phyloP scores from a whole-genome alignment of 164 flowering plant genomes.

The Euptelea pleiosperma region DNA sequence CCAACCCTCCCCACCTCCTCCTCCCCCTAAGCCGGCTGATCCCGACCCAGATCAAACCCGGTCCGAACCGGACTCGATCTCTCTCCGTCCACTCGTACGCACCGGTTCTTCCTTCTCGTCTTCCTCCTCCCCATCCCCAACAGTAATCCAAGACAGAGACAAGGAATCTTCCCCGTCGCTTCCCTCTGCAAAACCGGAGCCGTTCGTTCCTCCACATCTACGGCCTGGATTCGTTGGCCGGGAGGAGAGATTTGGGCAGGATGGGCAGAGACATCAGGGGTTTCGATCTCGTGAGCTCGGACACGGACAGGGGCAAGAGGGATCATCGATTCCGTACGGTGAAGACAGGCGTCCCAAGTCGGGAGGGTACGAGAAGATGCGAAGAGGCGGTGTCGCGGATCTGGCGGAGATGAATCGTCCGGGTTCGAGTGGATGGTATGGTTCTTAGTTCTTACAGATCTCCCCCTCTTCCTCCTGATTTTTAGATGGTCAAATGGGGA shows the following conservation, averaged over 20 bases:
- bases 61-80: constrained; percentile 34
- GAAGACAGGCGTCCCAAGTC: constrained; percentile 62
- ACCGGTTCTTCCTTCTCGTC: constrained; percentile 31
- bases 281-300: constrained; percentile 15
- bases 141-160: constrained; percentile 13
- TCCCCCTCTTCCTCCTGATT: no score
- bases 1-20: constrained; percentile 8
- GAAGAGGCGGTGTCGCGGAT: no score
- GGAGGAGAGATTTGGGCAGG: constrained; percentile 45
- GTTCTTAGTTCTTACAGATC: no score
- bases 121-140: constrained; percentile 9
- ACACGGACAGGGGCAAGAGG: constrained; percentile 25
- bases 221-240: constrained; percentile 59
- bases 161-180: constrained; percentile 16
- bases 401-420: no score
- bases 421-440: constrained; percentile 40
- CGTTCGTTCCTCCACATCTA: constrained; percentile 77
- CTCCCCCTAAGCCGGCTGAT: constrained; percentile 1
- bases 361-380: constrained; percentile 48
- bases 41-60: constrained; percentile 19
- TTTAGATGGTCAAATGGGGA: no score
- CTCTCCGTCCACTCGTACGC: constrained; percentile 41
- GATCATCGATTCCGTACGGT: constrained; percentile 28
- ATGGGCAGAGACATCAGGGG: constrained; percentile 23
- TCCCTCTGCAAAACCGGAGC: constrained; percentile 36